Base-by-base conservation (phyloP, 257 asterid species). In the Forsythia viridissima region DNA sequence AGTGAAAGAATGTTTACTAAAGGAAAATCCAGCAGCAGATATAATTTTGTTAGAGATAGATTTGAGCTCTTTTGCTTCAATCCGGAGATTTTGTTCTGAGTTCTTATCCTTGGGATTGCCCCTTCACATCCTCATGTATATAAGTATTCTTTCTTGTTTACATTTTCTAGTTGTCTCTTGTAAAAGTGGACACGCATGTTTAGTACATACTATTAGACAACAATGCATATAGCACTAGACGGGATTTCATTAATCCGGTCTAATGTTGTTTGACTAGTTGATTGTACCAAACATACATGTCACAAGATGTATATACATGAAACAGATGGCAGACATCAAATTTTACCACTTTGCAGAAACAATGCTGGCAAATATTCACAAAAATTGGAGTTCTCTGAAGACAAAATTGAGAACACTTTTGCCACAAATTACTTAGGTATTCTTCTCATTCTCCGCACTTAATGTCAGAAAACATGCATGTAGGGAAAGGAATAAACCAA, bases 301-400 rank as follows among this genome's bases (percentile, higher is more conserved):
- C 59, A 51, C 16, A 12, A 51, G 20, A 72, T 44, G 69, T 46
- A 43, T 8, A 8, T 52, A 39, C 2, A 30, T 39, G 8, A 37
- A 38, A 71, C 18, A 76, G n/a, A 68, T 57, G 73, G 57, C 69
- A 42, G 18, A 13, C 7, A 44, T 48, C 16, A 30, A 73, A 72
- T 73, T 44, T n/a, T 38, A 36, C 74, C 38, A 18, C 3, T 63
- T 75, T 84, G 92, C 94, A 94, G 99, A 94, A 94, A 94, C 72
- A 94, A 94, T 90, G 99, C 99, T 68, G 99, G 99, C 84, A 94
- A 93, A 79, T 94, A 91, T 80, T 91, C 99, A 70, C 94, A 82
- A 20, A 93, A 90, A 84, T 81, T 93, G 88, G 98, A 94, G 77
- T 93, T 84, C 76, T 94, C 99, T 74, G 98, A 94, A 84, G 97